Percentiles rank a stretch among this genome's conserved stretches.
phyloP scores from a whole-genome alignment of 768 basidiomycete species.

The Phaffia australis region DNA sequence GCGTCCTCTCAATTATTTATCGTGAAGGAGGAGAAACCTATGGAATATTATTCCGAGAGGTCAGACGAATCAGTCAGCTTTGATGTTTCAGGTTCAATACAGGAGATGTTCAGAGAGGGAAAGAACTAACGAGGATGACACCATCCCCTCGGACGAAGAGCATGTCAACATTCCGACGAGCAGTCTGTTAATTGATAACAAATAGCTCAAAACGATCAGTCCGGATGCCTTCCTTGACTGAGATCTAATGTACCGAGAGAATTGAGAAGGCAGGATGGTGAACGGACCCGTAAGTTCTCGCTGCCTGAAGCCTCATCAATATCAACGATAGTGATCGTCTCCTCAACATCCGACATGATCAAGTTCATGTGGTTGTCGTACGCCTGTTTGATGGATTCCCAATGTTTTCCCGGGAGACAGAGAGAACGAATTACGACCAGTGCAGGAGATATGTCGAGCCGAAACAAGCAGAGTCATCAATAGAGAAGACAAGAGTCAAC shows the following conservation, averaged over 20 bases:
- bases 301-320: conserved; percentile 54
- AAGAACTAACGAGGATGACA: conserved; percentile 67
- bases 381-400: conserved; percentile 48
- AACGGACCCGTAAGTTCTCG: conserved; percentile 48
- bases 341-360: conserved; percentile 93
- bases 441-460: not conserved
- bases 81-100: not conserved
- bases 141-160: conserved; percentile 95
- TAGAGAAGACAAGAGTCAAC: too few species aligned
- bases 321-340: conserved; percentile 94
- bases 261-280: not conserved
- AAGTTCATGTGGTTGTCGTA: conserved; percentile 99
- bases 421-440: not conserved
- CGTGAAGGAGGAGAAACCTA: conserved; percentile 24
- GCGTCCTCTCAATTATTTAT: conserved; percentile 6
- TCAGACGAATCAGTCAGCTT: not conserved
- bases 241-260: too few species aligned
- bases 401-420: not conserved
- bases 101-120: not conserved
- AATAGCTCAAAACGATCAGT: too few species aligned
- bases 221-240: too few species aligned
- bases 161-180: conserved; percentile 93
- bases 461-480: not conserved
- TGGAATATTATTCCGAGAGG: not conserved
- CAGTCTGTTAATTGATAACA: conserved; percentile 48